Conservation (phyloP, 257 asterid genomes). For the Nemophila menziesii region DNA sequence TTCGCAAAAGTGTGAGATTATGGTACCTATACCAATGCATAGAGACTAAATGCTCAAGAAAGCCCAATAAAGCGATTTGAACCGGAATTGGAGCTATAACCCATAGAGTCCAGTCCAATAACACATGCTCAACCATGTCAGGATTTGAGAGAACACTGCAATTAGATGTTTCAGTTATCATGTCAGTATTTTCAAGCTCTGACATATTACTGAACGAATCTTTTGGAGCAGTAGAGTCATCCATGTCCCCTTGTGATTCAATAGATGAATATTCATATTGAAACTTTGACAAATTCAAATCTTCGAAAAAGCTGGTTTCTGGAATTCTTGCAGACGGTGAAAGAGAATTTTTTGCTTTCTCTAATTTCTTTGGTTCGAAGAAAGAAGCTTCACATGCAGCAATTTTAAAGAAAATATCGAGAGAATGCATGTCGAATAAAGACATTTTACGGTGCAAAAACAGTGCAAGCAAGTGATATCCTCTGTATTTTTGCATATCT, state of each 20-base stretch:
- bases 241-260: conserved; percentile 86
- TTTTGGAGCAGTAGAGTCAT: conserved; percentile 84
- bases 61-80: conserved; percentile 82
- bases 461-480: conserved; percentile 91
- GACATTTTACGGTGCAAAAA: conserved; percentile 90
- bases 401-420: conserved; percentile 91
- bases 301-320: conserved; percentile 66
- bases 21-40: conserved; percentile 99
- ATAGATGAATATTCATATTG: conserved; percentile 80
- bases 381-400: conserved; percentile 99
- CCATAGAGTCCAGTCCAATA: conserved; percentile 99
- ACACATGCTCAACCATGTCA: conserved; percentile 98
- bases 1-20: conserved; percentile 88
- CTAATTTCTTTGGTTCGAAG: conserved; percentile 69
- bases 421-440: conserved; percentile 94
- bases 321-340: conserved; percentile 44
- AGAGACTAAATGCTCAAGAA: conserved; percentile 97
- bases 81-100: conserved; percentile 75
- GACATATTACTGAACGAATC: conserved; percentile 80
- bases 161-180: conserved; percentile 76
- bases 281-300: conserved; percentile 59
- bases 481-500: conserved; percentile 93
- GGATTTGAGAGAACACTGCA: conserved; percentile 93
- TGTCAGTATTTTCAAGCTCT: conserved; percentile 76
- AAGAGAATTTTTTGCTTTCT: conserved; percentile 26